phyloP scores from a whole-genome alignment of 176 grass and related monocot genomes.

The Tuctoria greenei region DNA sequence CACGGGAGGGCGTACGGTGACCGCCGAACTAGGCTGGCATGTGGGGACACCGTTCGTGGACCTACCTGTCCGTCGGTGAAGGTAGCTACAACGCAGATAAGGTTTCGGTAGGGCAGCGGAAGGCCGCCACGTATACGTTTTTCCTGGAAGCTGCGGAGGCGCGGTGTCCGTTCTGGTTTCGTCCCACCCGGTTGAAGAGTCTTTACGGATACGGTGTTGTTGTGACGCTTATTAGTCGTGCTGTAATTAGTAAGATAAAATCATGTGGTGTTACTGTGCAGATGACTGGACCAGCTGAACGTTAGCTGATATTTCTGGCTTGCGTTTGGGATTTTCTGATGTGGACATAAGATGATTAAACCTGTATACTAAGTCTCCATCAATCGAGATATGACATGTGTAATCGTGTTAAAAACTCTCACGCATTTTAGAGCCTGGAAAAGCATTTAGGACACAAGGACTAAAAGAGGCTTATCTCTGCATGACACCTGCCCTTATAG shows the following conservation, averaged over 20 bases:
- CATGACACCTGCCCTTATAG: too few species aligned
- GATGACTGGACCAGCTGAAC: neutral
- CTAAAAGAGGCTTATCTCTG: too few species aligned
- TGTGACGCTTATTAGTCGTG: slow-evolving; percentile 15
- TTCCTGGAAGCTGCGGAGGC: slow-evolving; percentile 45
- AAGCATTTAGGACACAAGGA: too few species aligned
- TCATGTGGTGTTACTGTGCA: neutral
- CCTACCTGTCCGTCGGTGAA: neutral
- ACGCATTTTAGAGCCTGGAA: neutral
- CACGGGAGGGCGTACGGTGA: slow-evolving; percentile 9
- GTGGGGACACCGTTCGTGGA: fast-evolving
- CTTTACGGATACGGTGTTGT: neutral
- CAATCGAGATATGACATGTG: neutral
- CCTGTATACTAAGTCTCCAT: too few species aligned
- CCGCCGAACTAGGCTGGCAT: neutral
- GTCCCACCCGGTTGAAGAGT: neutral
- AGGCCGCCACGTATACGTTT: slow-evolving; percentile 47
- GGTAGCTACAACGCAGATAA: fast-evolving
- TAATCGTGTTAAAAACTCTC: too few species aligned
- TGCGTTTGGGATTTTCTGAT: neutral
- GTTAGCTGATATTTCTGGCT: neutral
- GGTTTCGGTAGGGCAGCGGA: neutral
- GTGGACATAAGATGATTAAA: too few species aligned
- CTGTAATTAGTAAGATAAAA: slow-evolving; percentile 6
- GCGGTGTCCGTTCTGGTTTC: slow-evolving; percentile 2